Percentiles rank a stretch among this genome's conserved stretches.
phyloP scores from a whole-genome alignment of 1,284 basidiomycete genomes.

The Amylostereum areolatum region DNA sequence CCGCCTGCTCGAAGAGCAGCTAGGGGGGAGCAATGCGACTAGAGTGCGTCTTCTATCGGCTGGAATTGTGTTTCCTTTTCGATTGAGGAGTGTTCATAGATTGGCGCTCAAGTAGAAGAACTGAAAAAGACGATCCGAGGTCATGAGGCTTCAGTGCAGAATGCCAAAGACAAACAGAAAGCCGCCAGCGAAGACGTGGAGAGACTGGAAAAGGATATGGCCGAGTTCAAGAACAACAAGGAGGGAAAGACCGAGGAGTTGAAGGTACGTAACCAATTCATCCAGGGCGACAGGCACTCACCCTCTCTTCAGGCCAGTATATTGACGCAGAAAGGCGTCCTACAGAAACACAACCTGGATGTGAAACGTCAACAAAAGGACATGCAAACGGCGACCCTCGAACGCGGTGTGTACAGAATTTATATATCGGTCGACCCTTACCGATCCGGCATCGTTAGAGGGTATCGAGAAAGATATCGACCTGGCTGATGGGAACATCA shows the following conservation, averaged over 20 bases:
- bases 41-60: conserved; percentile 45
- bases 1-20: conserved; percentile 76
- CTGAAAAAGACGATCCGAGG: conserved; percentile 64
- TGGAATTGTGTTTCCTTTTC: not conserved
- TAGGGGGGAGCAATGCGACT: conserved; percentile 86
- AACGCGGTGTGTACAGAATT: conserved; percentile 59
- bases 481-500: conserved; percentile 49
- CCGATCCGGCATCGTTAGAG: conserved; percentile 39
- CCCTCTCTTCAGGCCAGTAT: conserved; percentile 59
- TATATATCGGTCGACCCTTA: not conserved
- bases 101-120: conserved; percentile 76
- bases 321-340: conserved; percentile 70
- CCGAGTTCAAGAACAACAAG: conserved; percentile 97
- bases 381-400: conserved; percentile 80
- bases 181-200: conserved; percentile 74
- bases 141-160: conserved; percentile 59
- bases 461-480: conserved; percentile 82
- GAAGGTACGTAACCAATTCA: conserved; percentile 50
- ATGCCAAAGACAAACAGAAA: conserved; percentile 73
- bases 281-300: not conserved
- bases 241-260: conserved; percentile 95
- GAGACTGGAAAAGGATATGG: conserved; percentile 94
- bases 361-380: conserved; percentile 90
- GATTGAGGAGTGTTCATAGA: conserved; percentile 35
- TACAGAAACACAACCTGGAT: conserved; percentile 75